Conservation (phyloP, 1,284 basidiomycete genomes). For the Ceratobasidium sp. region DNA sequence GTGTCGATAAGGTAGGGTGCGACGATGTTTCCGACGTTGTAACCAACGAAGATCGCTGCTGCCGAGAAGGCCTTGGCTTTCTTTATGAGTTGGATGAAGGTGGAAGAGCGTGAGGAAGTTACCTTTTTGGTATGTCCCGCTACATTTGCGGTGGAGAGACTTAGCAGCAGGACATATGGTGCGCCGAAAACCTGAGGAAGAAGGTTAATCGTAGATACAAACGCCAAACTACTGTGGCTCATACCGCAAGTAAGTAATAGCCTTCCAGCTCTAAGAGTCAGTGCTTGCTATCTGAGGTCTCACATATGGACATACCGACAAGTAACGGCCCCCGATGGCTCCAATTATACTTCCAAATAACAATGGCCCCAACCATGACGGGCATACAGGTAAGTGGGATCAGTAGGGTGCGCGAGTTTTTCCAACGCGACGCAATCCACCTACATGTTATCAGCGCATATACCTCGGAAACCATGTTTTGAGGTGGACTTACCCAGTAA, state of each 20-base stretch:
- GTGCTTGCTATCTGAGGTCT: background rate
- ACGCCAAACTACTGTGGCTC: conserved; percentile 13
- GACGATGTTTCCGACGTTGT: conserved; percentile 56
- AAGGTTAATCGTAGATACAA: background rate
- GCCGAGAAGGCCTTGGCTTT: conserved; percentile 23
- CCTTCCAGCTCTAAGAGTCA: conserved; percentile 47
- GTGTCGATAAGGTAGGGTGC: conserved; percentile 53
- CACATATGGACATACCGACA: conserved; percentile 52
- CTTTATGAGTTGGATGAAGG: too few relatives aligned
- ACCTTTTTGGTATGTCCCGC: conserved; percentile 60
- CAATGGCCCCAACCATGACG: conserved; percentile 59
- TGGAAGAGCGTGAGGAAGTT: conserved; percentile 42
- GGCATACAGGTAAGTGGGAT: conserved; percentile 60
- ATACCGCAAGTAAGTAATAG: conserved; percentile 55
- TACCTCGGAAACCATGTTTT: background rate
- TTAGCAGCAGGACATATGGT: conserved; percentile 60
- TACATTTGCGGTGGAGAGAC: conserved; percentile 58
- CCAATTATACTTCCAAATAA: conserved; percentile 61
- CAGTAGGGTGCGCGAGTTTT: conserved; percentile 56
- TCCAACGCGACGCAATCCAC: conserved; percentile 50
- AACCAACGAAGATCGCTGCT: conserved; percentile 30
- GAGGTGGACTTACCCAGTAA: conserved; percentile 54
- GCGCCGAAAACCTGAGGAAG: conserved; percentile 58
- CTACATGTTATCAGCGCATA: conserved; percentile 12
- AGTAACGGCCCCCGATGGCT: conserved; percentile 57